Evolutionary conservation across 2,329 filamentous ascomycete species (phyloP), one percentile per base, ranked within the genome.

Genomic region (Scorias spongiosa): DNA sequence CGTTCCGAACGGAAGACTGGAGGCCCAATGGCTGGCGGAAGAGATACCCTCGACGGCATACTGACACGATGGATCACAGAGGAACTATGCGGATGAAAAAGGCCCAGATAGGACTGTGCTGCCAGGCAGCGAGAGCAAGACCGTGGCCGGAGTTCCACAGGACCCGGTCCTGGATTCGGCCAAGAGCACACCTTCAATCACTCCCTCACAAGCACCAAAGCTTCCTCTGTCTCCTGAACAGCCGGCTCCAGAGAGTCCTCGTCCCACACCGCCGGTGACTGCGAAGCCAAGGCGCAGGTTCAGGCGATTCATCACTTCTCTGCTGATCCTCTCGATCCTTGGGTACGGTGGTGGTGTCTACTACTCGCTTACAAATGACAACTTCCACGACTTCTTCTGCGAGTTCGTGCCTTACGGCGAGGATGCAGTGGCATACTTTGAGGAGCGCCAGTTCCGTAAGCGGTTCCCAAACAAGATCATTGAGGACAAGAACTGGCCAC

Each of bases 381-480:
- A 86, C 67, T 98, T 96, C 75, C 89, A 98, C 67, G 91, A 98
- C 65, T 91, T 95, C 71, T 98, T 98, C 68, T 96, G 88, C 56
- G 88, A 95, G 67, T 98, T 89, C 63, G 68, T 98, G 14, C 91
- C 91, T 17, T 94, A 84, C 54, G 91, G 88, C 57, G 91, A 98
- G 67, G 85, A 94, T 61, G 83, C 83, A 14, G 89, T 98, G 39
- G 77, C 93, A 20, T 96, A 93, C 67, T 80, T 98, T 42, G 91
- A 98, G 66, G 91, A 98, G 67, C 77, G 82, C 53, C 87, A 95
- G 58, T 95, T 94, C 69, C 78, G 82, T 60, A 87, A 82, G 65
- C 80, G 84, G 46, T 95, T 94, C 69, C 78, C 77, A 8, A 67
- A 67, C 50, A 69, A 72, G 38, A 56, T 61, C 11, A 57, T 62